phyloP scores from a whole-genome alignment of 1,284 basidiomycete species.

The Rhodotorula sp. region DNA sequence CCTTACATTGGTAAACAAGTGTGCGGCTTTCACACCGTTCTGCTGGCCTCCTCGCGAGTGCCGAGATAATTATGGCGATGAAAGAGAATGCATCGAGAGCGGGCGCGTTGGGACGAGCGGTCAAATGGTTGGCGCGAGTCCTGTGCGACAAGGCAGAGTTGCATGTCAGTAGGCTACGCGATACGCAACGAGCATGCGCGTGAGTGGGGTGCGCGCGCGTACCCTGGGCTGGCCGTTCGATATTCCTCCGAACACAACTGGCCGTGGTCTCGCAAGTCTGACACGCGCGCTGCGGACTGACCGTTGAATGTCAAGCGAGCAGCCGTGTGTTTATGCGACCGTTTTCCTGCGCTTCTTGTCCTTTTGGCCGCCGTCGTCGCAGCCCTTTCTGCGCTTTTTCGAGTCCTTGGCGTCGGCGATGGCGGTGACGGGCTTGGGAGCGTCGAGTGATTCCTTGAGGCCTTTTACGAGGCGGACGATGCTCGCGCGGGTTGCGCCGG shows the following conservation, averaged over 20 bases:
- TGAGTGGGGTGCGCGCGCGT: too few species aligned
- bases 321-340: conserved; percentile 4
- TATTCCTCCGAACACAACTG: neutral
- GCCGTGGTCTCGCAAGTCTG: neutral
- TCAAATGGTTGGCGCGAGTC: too few species aligned
- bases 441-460: conserved; percentile 18
- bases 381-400: conserved; percentile 32
- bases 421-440: neutral
- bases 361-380: conserved; percentile 9
- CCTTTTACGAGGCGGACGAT: conserved; percentile 24
- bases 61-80: too few species aligned
- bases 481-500: conserved; percentile 19
- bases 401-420: neutral
- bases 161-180: too few species aligned
- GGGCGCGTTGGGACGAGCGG: neutral
- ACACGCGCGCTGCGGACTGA: neutral
- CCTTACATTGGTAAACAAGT: too few species aligned
- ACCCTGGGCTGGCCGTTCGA: too few species aligned
- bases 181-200: too few species aligned
- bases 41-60: too few species aligned
- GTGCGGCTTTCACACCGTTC: too few species aligned
- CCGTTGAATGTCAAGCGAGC: neutral
- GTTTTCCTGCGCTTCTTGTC: conserved; percentile 28
- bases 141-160: too few species aligned
- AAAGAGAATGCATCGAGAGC: too few species aligned